Evolutionary conservation across 768 basidiomycete genomes (phyloP).

Genomic region (Suillus occidentalis): DNA sequence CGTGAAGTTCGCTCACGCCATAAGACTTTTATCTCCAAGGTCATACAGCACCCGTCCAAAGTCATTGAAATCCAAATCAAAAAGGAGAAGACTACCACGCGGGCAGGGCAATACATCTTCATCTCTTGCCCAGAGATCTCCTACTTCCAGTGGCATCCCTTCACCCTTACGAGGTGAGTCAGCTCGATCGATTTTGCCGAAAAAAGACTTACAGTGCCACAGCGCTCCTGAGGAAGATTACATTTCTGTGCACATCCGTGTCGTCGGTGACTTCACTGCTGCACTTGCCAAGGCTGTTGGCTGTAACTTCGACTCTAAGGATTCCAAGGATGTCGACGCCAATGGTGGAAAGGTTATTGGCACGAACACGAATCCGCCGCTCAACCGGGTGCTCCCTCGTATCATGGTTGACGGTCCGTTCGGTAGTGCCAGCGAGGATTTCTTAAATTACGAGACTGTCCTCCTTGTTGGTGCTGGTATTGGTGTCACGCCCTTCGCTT

Average conservation of each 20-base stretch:
- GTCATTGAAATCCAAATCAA: slow-evolving; percentile 97
- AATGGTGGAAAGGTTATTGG: slow-evolving; percentile 62
- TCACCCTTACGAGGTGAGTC: slow-evolving; percentile 81
- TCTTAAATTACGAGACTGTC: slow-evolving; percentile 85
- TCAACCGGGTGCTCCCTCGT: slow-evolving; percentile 79
- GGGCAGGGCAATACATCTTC: slow-evolving; percentile 94
- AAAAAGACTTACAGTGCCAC: background rate
- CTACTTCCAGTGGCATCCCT: slow-evolving; percentile 97
- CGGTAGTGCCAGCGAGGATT: slow-evolving; percentile 90
- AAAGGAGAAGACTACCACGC: slow-evolving; percentile 83
- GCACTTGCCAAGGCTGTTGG: slow-evolving; percentile 81
- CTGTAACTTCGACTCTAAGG: slow-evolving; percentile 69
- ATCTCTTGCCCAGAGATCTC: slow-evolving; percentile 87
- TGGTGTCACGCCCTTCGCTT: slow-evolving; percentile 95
- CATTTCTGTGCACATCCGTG: slow-evolving; percentile 89
- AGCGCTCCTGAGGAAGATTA: slow-evolving; percentile 96
- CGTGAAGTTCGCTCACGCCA: slow-evolving; percentile 92
- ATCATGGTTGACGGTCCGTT: slow-evolving; percentile 98
- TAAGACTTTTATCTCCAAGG: slow-evolving; percentile 89
- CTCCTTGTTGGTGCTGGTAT: slow-evolving; percentile 93
- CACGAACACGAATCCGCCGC: slow-evolving; percentile 52
- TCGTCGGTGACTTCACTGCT: slow-evolving; percentile 89
- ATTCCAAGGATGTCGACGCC: slow-evolving; percentile 43
- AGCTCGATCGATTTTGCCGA: background rate
- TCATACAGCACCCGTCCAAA: slow-evolving; percentile 92